Evolutionary conservation across 1,284 basidiomycete genomes (phyloP).

Genomic region (Lignosus rhinocerotis): DNA sequence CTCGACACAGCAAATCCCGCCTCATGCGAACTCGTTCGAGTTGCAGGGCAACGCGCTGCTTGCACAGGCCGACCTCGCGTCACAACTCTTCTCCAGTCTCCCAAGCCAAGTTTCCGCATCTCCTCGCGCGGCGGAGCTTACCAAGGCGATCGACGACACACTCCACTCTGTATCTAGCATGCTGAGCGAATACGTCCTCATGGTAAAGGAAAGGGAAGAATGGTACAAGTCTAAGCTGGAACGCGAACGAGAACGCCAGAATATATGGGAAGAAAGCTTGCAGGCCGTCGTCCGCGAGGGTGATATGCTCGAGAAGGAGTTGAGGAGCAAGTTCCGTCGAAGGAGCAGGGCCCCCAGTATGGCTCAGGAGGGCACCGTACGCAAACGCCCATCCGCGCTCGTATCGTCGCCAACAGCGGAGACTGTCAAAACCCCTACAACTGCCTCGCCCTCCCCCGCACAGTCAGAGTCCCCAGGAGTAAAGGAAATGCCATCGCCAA

Average conservation of each 20-base stretch:
- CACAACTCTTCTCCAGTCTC: conserved; percentile 65
- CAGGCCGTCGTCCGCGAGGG: conserved; percentile 86
- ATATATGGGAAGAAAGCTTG: conserved; percentile 92
- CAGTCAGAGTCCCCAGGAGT: background rate
- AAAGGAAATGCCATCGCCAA: conserved; percentile 2
- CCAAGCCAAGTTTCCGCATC: conserved; percentile 38
- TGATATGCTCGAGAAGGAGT: conserved; percentile 81
- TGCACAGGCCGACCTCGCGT: conserved; percentile 80
- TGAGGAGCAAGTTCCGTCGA: conserved; percentile 61
- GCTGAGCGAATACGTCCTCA: conserved; percentile 70
- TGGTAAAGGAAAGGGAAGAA: conserved; percentile 80
- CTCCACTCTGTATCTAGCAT: conserved; percentile 59
- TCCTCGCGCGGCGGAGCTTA: conserved; percentile 47
- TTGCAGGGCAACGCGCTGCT: conserved; percentile 75
- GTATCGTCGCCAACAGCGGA: conserved; percentile 15
- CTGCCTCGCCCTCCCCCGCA: background rate
- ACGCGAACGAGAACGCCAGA: conserved; percentile 73
- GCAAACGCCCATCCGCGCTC: conserved; percentile 29
- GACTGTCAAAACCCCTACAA: background rate
- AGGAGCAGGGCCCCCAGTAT: conserved; percentile 46
- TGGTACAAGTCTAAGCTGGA: conserved; percentile 71
- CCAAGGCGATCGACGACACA: conserved; percentile 64
- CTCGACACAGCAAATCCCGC: conserved; percentile 48
- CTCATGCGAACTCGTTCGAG: conserved; percentile 70
- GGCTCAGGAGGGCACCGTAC: conserved; percentile 32